Evolutionary conservation across 768 basidiomycete species (phyloP).

Genomic region (Naganishia vaughanmartiniae): DNA sequence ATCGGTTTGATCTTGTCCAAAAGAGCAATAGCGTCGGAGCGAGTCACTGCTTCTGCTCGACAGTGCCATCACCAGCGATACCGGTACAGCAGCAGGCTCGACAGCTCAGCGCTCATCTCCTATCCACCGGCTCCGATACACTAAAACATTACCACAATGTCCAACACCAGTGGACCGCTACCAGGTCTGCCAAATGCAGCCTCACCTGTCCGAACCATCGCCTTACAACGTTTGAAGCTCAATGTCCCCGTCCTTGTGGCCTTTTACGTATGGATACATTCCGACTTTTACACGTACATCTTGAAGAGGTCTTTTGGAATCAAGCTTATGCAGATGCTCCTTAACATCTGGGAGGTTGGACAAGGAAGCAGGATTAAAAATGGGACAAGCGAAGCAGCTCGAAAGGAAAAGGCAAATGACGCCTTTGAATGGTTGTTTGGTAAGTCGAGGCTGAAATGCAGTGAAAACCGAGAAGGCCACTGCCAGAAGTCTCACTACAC

Average conservation of each 20-base stretch:
- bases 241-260: slow-evolving; percentile 13
- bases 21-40: background rate
- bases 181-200: background rate
- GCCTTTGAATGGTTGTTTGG: slow-evolving; percentile 25
- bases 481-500: background rate
- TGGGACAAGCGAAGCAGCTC: slow-evolving; percentile 14
- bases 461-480: no score
- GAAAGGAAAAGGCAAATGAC: slow-evolving; percentile 12
- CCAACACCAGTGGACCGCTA: background rate
- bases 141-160: background rate
- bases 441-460: background rate
- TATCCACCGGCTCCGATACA: background rate
- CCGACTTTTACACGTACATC: slow-evolving; percentile 11
- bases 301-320: slow-evolving; percentile 9
- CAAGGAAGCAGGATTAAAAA: slow-evolving; percentile 5
- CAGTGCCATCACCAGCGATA: background rate
- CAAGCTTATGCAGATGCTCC: slow-evolving; percentile 6
- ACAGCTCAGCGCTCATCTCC: background rate
- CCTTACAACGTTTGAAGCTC: slow-evolving; percentile 14
- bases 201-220: slow-evolving; percentile 13
- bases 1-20: background rate
- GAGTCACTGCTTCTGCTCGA: background rate
- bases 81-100: background rate
- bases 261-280: slow-evolving; percentile 22
- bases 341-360: slow-evolving; percentile 11